Evolutionary conservation across 306 rosid genomes (phyloP), one percentile per base, ranked within the genome.

Genomic region (Vigna reflexopilosa): DNA sequence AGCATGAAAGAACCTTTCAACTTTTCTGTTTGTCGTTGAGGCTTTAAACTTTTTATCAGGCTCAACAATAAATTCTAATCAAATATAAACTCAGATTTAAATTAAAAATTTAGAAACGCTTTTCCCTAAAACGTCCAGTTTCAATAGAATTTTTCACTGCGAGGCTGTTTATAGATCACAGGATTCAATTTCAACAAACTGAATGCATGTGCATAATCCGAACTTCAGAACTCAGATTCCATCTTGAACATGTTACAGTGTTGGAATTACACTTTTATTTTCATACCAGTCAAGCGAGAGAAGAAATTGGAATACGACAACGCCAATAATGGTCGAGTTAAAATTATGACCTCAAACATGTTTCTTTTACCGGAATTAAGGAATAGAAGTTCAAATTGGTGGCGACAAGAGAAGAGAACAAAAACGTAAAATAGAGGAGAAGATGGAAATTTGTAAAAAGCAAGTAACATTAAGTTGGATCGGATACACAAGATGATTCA

Each of bases 401-500:
- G 38, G 36, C 12, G 1, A 8, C 3, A 16, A 51, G 22, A 2
- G 1, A 1, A 36, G 42, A 36, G 1, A n/a, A n/a, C 10, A 11
- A 3, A 26, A 12, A n/a, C 2, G 17, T 26, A 28, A 11, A 13
- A 8, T 6, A 9, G 14, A 61, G 20, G 3, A 1, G 11, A 57
- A 28, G 66, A 5, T 14, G 4, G 14, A 44, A 52, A 6, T 28
- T 24, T 5, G 61, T 58, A 36, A 74, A 44, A 77, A 26, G 28
- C 36, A 67, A 59, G 40, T 16, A 38, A 30, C 73, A 75, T 70
- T 75, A 3, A 79, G 14, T 47, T 64, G 30, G 30, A 44, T 50
- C 20, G 34, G 28, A 80, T 69, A 61, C 42, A 76, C 45, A 82
- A 30, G 73, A 72, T 74, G 72, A 69, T 84, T 80, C 87, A 80